Base-by-base conservation (phyloP, 345 rosid genomes). In the Viola odorata region DNA sequence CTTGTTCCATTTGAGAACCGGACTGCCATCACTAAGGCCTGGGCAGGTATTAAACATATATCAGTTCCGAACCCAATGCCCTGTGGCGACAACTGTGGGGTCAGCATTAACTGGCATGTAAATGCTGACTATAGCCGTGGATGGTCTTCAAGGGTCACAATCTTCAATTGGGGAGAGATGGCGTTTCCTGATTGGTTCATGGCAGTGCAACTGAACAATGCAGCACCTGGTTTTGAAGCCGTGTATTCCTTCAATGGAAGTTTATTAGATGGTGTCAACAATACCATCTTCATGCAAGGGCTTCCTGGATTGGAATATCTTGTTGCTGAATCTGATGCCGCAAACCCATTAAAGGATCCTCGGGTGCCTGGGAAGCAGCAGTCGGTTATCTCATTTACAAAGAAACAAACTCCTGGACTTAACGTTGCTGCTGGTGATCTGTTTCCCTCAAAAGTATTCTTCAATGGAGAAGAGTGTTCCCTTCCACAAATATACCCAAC, bases 331-430 rank as follows among this genome's bases (percentile, higher is more conserved):
- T 70, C 77, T 4, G 82, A 81, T 47, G 92, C 70, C 8, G 77
- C 75, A 11, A 74, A 86, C 63, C 99, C 95, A 8, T 57, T 13
- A 38, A 86, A 71, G 63, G 83, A 77, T 73, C 83, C 82, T 23
- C 81, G 91, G 68, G 75, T 94, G 47, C 97, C 99, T 0, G 99
- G 99, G 55, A 94, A 94, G 64, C 99, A 94, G 13, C 99, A 90
- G 75, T 69, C 99, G 0, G 95, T 94, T 11, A 59, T 94, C 62
- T 86, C 91, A 41, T 94, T 94, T 69, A 84, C 82, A 39, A 94
- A 94, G 84, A 94, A 85, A 65, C 60, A 41, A 10, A 84, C 83
- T 3, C 90, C 96, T 0, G 91, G 91, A 58, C 72, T 94, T 42
- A 81, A 83, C 3, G 82, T 90, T 62, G 76, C 84, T 32, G 81